Percentiles rank a stretch among this genome's conserved stretches.
These are phyloP conservation scores for Xylaria sp. DNA, from an alignment of 2,329 filamentous ascomycete species.

Conservation along the genomic window DNA sequence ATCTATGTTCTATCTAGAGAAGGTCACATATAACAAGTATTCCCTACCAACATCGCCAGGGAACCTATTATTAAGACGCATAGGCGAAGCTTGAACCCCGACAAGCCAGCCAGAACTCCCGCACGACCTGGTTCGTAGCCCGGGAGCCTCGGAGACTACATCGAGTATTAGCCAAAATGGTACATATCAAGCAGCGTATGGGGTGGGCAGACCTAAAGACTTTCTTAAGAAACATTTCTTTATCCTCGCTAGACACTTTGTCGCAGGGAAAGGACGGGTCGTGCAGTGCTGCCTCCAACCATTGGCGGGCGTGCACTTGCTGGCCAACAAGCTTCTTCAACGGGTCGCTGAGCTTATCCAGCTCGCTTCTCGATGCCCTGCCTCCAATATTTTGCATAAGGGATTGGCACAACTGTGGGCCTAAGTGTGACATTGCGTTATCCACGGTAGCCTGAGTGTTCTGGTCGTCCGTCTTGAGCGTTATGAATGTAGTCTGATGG, in stretches of 20 bases:
- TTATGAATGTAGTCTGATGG: conserved; percentile 55
- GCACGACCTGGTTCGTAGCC: conserved; percentile 67
- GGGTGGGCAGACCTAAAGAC: conserved; percentile 57
- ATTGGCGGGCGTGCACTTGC: conserved; percentile 58
- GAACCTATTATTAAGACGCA: conserved; percentile 47
- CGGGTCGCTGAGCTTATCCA: conserved; percentile 71
- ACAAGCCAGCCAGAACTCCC: conserved; percentile 73
- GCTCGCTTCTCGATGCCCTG: conserved; percentile 68
- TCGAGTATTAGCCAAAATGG: conserved; percentile 5
- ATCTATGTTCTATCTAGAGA: not conserved
- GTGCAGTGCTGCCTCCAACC: conserved; percentile 64
- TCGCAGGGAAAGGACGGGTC: conserved; percentile 59
- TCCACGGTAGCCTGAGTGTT: conserved; percentile 48
- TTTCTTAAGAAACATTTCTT: conserved; percentile 66
- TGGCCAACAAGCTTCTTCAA: conserved; percentile 68
- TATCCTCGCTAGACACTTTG: conserved; percentile 63
- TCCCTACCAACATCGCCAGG: not conserved
- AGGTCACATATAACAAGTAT: not conserved
- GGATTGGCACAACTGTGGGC: conserved; percentile 61
- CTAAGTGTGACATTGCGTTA: conserved; percentile 60
- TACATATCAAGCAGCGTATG: not conserved
- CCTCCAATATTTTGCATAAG: conserved; percentile 70
- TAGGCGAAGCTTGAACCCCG: conserved; percentile 65
- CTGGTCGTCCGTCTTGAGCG: conserved; percentile 47
- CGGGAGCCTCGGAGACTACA: conserved; percentile 63